Evolutionary conservation across 1,284 basidiomycete species (phyloP), one percentile per base, ranked within the genome.

Genomic region (Stygiomarasmius scandens): DNA sequence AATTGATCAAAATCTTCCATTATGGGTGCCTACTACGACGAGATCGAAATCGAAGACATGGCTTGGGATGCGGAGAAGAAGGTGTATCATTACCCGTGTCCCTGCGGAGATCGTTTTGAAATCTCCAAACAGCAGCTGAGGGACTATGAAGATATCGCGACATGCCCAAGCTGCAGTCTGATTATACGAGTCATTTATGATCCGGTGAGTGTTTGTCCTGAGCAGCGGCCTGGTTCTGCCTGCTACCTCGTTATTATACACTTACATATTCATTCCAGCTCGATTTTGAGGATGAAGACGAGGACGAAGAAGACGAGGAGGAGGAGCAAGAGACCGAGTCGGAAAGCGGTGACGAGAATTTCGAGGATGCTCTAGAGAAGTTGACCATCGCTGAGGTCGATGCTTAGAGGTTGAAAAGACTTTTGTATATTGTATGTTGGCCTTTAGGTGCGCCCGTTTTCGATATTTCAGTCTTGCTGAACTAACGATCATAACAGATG

Each of bases 101-200:
- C 96, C 1, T 99, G 97, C 70, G 96, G 96, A 23, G 97, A 99
- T 77, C 88, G 95, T 41, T 99, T 99, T 76, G 97, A 99, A 73
- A 98, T 99, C 66, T 90, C 93, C 19, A 85, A 89, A 63, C 77
- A 78, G 66, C 96, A 98, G 74, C 86, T 99, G 10, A 83, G 86
- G 54, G 82, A 95, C 61, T 98, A 89, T 49, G 96, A 98, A 67
- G 97, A 99, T 68, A 87, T 97, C 47, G 96, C 96, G n/a, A 95
- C 87, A 54, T 99, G 96, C 77, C 97, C 96, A 0, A 96, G 94
- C 70, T 99, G 96, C 69, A 96, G 93, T 64, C 78, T 98, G 25
- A 84, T 98, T 50, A 95, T 99, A 55, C 80, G 96, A 58, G 92
- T 99, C 41, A 86, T 99, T 52, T 98, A 91, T 71, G 96, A 99